These are phyloP conservation scores for Aaosphaeria pasadenensis DNA, from an alignment of 2,329 filamentous ascomycete species.

Conservation along the genomic window DNA sequence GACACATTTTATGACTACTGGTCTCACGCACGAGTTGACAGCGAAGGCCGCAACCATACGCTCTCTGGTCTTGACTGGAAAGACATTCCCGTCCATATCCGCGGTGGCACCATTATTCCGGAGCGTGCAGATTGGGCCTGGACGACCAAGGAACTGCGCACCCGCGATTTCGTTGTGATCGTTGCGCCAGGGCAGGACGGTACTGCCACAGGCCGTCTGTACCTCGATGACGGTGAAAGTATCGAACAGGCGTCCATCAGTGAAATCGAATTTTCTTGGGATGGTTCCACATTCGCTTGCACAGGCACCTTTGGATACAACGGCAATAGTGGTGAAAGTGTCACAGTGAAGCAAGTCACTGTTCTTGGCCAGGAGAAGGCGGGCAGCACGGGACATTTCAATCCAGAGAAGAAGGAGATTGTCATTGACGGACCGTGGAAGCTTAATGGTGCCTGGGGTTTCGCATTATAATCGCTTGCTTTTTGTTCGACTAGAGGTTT, in stretches of 20 bases:
- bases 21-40: constrained; percentile 47
- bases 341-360: constrained; percentile 22
- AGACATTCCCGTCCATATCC: constrained; percentile 65
- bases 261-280: constrained; percentile 60
- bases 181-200: constrained; percentile 64
- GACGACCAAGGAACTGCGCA: constrained; percentile 62
- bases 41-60: constrained; percentile 45
- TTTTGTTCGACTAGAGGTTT: not conserved
- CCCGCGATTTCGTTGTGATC: constrained; percentile 67
- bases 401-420: constrained; percentile 9
- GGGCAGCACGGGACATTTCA: constrained; percentile 13
- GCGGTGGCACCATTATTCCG: constrained; percentile 64
- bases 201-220: constrained; percentile 64
- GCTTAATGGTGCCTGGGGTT: constrained; percentile 17
- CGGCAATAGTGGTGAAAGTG: constrained; percentile 17
- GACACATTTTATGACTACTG: constrained; percentile 62
- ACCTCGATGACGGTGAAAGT: constrained; percentile 74
- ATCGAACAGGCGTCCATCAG: constrained; percentile 58
- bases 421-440: constrained; percentile 28
- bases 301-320: constrained; percentile 55
- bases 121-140: constrained; percentile 54
- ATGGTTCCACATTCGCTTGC: constrained; percentile 49
- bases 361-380: constrained; percentile 24
- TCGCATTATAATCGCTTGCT: constrained; percentile 5
- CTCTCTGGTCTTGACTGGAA: constrained; percentile 47